phyloP scores from a whole-genome alignment of 805 yeast species.

The Torulaspora gathmanii region DNA sequence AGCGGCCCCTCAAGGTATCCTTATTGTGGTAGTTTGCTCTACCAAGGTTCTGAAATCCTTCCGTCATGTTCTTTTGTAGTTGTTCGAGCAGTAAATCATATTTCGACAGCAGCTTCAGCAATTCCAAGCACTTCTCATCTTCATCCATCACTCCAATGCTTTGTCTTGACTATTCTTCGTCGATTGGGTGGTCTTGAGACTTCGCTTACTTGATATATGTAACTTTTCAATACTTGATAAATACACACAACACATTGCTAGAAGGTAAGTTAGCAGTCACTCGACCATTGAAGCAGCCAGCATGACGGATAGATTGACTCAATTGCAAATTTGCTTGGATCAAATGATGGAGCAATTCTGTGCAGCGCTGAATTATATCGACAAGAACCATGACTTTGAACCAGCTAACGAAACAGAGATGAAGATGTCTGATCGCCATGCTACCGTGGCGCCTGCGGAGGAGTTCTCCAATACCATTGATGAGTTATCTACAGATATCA shows the following conservation, averaged over 20 bases:
- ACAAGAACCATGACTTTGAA: conserved; percentile 63
- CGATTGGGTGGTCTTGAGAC: neutral
- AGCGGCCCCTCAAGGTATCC: conserved; percentile 30
- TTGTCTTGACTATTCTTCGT: neutral
- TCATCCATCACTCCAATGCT: conserved; percentile 3
- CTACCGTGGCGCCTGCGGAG: conserved; percentile 49
- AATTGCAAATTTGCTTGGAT: conserved; percentile 82
- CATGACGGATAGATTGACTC: conserved; percentile 87
- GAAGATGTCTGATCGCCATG: conserved; percentile 57
- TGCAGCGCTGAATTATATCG: conserved; percentile 74
- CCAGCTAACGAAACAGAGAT: conserved; percentile 46
- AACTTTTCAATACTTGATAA: neutral
- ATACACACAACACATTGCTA: neutral
- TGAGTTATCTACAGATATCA: conserved; percentile 80
- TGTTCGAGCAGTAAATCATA: conserved; percentile 31
- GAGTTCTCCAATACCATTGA: conserved; percentile 47
- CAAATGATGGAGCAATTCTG: conserved; percentile 71
- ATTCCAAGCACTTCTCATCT: conserved; percentile 8
- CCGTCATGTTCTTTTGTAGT: conserved; percentile 22
- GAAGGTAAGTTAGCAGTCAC: neutral
- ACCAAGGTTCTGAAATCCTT: conserved; percentile 27
- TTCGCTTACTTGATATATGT: neutral
- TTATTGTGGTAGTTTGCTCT: conserved; percentile 35
- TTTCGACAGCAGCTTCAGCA: conserved; percentile 20
- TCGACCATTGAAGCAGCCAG: neutral